phyloP scores from a whole-genome alignment of 345 rosid genomes.

The Populus ilicifolia region DNA sequence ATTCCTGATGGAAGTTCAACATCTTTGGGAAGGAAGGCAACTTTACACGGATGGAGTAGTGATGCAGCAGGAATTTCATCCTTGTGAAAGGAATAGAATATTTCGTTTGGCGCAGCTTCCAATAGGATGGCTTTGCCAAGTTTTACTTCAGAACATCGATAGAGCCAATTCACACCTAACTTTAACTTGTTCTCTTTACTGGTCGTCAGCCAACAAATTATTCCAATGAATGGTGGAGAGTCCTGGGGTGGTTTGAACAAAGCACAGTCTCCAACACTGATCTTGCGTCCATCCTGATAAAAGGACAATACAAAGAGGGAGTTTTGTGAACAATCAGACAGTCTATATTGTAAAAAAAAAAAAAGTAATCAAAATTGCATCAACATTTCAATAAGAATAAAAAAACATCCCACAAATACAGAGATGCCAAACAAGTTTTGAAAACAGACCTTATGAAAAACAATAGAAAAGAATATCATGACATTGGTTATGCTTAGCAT shows the following conservation, averaged over 20 bases:
- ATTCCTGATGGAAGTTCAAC: slow-evolving; percentile 71
- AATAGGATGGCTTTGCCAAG: slow-evolving; percentile 78
- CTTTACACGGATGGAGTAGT: slow-evolving; percentile 91
- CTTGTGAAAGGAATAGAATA: slow-evolving; percentile 91
- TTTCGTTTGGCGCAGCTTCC: slow-evolving; percentile 90
- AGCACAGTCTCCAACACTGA: slow-evolving; percentile 87
- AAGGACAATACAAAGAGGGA: background rate
- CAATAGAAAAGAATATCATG: background rate
- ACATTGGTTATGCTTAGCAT: background rate
- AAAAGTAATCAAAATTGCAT: background rate
- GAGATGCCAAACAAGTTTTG: background rate
- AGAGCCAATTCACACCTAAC: slow-evolving; percentile 81
- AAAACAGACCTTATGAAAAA: background rate
- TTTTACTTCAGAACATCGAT: slow-evolving; percentile 73
- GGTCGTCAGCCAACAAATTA: slow-evolving; percentile 53
- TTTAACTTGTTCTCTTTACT: slow-evolving; percentile 48
- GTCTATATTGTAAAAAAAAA: background rate
- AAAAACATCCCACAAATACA: background rate
- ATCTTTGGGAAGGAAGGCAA: slow-evolving; percentile 82
- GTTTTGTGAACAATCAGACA: background rate
- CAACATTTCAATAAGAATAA: background rate
- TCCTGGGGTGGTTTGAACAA: slow-evolving; percentile 78
- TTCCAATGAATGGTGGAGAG: slow-evolving; percentile 88
- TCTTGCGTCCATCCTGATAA: slow-evolving; percentile 73
- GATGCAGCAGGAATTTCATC: slow-evolving; percentile 89